Evolutionary conservation across 345 rosid species (phyloP), one percentile per base, ranked within the genome.

Genomic region (Arabidopsis arenosa): DNA sequence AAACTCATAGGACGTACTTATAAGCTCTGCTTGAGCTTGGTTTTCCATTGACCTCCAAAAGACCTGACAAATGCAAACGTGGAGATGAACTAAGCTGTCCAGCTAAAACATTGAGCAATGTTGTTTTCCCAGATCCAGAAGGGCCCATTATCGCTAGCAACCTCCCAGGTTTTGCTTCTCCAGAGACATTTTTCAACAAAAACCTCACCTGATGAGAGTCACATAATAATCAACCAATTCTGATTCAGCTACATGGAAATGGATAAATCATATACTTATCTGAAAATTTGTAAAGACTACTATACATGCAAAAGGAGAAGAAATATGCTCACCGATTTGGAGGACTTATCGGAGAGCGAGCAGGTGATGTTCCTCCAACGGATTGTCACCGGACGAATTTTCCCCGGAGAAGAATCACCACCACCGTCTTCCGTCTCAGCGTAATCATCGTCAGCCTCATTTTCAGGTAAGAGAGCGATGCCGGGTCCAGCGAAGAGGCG

Each of bases 71-170:
- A 75, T 81, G 88, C 78, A 92, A 55, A 43, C 83, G 86, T 4
- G 92, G 89, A 0, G 93, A 90, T 2, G 88, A 88, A 73, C 68
- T 54, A 8, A 92, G 79, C 84, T 92, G 99, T 44, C 97, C 93
- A 0, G 96, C 97, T 45, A 95, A 79, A 82, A 95, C 91, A 70
- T 95, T 95, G 35, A 95, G 89, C 85, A 95, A 79, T 3, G 99
- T 90, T 30, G 99, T 95, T 78, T 92, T 95, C 61, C 99, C 99
- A n/a, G 99, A 95, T 12, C 99, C 99, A 5, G 99, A 92, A 5
- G 99, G 93, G 2, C 99, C 97, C 99, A 95, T 95, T 40, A 90
- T 85, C 15, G 99, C 99, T 36, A 92, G 85, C 77, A 95, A 84
- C 72, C 92, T 88, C 72, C 99, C 96, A 1, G 99, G 99, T 80